Evolutionary conservation across 495 filamentous ascomycete genomes (phyloP).

Genomic region (Penicillium alfredii): DNA sequence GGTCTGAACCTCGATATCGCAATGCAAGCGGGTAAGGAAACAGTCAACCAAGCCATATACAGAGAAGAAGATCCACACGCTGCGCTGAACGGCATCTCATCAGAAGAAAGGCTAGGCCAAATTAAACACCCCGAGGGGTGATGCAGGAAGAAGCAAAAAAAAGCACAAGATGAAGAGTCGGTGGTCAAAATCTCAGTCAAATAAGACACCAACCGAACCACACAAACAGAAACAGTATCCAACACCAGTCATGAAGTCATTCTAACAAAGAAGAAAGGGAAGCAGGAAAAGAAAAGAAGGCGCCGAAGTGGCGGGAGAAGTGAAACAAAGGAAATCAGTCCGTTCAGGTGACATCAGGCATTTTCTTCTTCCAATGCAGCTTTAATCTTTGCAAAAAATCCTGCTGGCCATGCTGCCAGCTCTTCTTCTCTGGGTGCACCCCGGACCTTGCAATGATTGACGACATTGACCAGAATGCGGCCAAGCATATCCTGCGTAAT

Average conservation of each 20-base stretch:
- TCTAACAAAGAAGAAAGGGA: slow-evolving; percentile 8
- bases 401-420: slow-evolving; percentile 60
- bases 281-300: no score
- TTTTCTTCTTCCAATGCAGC: slow-evolving; percentile 52
- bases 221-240: slow-evolving; percentile 11
- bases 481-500: slow-evolving; percentile 72
- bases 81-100: slow-evolving; percentile 16
- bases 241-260: slow-evolving; percentile 30
- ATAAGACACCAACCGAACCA: slow-evolving; percentile 13
- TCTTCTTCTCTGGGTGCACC: slow-evolving; percentile 67
- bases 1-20: slow-evolving; percentile 3
- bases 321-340: slow-evolving; percentile 10
- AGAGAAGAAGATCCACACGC: slow-evolving; percentile 13
- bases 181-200: slow-evolving; percentile 12
- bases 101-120: slow-evolving; percentile 1
- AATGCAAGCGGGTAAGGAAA: slow-evolving; percentile 10
- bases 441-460: slow-evolving; percentile 62
- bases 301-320: no score
- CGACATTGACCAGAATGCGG: slow-evolving; percentile 70
- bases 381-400: slow-evolving; percentile 60
- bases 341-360: slow-evolving; percentile 15
- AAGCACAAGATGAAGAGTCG: slow-evolving; percentile 7
- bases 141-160: slow-evolving; percentile 7
- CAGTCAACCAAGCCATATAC: slow-evolving; percentile 18
- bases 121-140: slow-evolving; percentile 5